Conservation (phyloP, 306 rosid species). For the Arachis hypogaea region DNA sequence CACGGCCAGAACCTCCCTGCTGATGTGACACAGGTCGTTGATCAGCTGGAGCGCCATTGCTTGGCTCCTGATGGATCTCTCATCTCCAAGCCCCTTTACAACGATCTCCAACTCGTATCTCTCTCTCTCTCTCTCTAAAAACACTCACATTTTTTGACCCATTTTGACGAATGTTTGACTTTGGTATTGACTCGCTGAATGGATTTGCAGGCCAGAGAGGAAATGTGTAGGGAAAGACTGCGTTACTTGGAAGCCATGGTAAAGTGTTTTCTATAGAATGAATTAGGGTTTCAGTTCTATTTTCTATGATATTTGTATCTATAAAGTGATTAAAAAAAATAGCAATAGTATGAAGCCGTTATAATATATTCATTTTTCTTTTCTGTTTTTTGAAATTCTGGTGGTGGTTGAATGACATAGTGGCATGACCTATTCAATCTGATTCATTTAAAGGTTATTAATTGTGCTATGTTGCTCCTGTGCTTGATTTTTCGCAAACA, state of each 20-base stretch:
- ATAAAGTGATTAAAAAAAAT: not conserved
- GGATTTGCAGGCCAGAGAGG: conserved; percentile 87
- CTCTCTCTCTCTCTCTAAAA: conserved; percentile 9
- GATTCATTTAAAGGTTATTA: too few species aligned
- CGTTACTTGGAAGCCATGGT: conserved; percentile 92
- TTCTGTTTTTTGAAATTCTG: too few species aligned
- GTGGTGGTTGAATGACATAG: too few species aligned
- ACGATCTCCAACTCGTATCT: conserved; percentile 76
- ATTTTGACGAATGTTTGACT: conserved; percentile 22
- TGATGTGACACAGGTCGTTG: conserved; percentile 74
- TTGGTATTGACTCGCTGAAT: conserved; percentile 29
- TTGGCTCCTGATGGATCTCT: conserved; percentile 92
- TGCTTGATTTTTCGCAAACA: too few species aligned
- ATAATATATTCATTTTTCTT: too few species aligned
- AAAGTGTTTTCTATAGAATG: conserved; percentile 7
- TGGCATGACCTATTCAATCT: too few species aligned
- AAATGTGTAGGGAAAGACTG: conserved; percentile 88
- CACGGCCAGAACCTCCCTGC: conserved; percentile 73
- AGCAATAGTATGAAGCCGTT: too few species aligned
- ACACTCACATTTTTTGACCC: not conserved
- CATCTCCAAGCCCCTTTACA: conserved; percentile 74
- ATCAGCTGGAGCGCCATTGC: conserved; percentile 94
- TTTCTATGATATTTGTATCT: conserved; percentile 2
- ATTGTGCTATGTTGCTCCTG: too few species aligned
- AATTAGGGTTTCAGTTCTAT: not conserved